phyloP scores from a whole-genome alignment of 805 yeast genomes.

The Ogataea kodamae region DNA sequence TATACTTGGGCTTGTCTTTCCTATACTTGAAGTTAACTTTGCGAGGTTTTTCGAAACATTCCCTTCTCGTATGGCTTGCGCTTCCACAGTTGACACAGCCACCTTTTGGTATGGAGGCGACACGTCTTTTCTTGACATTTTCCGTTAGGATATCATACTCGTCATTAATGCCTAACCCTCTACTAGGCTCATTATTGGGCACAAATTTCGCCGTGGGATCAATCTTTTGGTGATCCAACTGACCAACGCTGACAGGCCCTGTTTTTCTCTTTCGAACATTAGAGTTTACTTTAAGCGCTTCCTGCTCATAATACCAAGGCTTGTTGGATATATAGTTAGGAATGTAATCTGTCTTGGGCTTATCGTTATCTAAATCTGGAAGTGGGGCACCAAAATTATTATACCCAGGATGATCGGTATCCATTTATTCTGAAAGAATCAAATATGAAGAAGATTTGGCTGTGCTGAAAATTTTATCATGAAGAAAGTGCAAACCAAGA shows the following conservation, averaged over 20 bases:
- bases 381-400: slow-evolving; percentile 7
- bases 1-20: slow-evolving; percentile 21
- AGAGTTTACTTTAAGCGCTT: slow-evolving; percentile 26
- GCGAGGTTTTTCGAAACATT: slow-evolving; percentile 58
- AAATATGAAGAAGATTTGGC: slow-evolving; percentile 3
- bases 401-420: slow-evolving; percentile 12
- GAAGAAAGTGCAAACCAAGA: slow-evolving; percentile 35
- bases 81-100: slow-evolving; percentile 60
- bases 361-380: slow-evolving; percentile 26
- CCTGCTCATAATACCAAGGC: slow-evolving; percentile 39
- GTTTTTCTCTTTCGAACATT: slow-evolving; percentile 27
- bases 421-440: slow-evolving; percentile 4
- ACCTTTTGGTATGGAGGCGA: slow-evolving; percentile 3
- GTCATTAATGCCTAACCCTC: slow-evolving; percentile 58
- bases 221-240: slow-evolving; percentile 56
- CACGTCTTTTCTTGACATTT: slow-evolving; percentile 8
- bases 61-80: slow-evolving; percentile 44
- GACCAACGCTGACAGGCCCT: slow-evolving; percentile 35
- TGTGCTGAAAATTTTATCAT: slow-evolving; percentile 13
- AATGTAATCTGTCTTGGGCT: slow-evolving; percentile 37
- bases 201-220: slow-evolving; percentile 39
- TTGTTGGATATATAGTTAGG: slow-evolving; percentile 39
- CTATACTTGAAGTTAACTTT: slow-evolving; percentile 36
- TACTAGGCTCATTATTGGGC: slow-evolving; percentile 47
- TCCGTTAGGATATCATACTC: slow-evolving; percentile 28